phyloP scores from a whole-genome alignment of 768 basidiomycete species.

The Psilocybe azurescens region DNA sequence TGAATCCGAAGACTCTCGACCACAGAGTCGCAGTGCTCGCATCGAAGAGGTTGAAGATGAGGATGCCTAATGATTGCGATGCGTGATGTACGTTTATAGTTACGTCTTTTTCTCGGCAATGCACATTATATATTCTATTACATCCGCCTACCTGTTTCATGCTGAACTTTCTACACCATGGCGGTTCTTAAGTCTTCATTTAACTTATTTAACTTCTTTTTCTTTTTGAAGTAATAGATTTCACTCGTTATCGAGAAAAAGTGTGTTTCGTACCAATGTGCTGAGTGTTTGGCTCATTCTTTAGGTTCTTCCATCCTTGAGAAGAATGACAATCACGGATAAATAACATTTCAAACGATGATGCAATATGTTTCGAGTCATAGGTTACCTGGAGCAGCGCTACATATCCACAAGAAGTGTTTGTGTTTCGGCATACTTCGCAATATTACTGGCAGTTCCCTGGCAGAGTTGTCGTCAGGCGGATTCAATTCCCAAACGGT shows the following conservation, averaged over 20 bases:
- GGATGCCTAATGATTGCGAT: conserved; percentile 25
- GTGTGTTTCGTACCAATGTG: no score
- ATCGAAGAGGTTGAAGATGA: conserved; percentile 52
- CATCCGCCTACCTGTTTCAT: not conserved
- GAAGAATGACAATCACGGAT: no score
- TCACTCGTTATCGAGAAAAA: no score
- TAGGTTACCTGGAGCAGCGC: not conserved
- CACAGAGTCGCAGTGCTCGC: conserved; percentile 45
- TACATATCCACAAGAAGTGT: not conserved
- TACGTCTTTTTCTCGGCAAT: not conserved
- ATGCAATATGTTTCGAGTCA: no score
- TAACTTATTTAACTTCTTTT: not conserved
- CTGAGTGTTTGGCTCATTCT: no score
- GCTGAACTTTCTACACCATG: not conserved
- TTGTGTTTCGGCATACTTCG: no score
- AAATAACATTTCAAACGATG: no score
- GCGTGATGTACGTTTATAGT: conserved; percentile 18
- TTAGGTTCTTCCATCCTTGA: no score
- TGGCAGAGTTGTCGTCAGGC: not conserved
- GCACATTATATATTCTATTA: conserved; percentile 4
- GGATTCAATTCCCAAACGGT: not conserved
- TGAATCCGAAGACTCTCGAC: conserved; percentile 46
- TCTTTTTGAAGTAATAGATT: not conserved
- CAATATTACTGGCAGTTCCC: not conserved
- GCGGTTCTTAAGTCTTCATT: not conserved